Evolutionary conservation across 2,329 filamentous ascomycete species (phyloP).

Genomic region (Exophiala phaeomuriformis): DNA sequence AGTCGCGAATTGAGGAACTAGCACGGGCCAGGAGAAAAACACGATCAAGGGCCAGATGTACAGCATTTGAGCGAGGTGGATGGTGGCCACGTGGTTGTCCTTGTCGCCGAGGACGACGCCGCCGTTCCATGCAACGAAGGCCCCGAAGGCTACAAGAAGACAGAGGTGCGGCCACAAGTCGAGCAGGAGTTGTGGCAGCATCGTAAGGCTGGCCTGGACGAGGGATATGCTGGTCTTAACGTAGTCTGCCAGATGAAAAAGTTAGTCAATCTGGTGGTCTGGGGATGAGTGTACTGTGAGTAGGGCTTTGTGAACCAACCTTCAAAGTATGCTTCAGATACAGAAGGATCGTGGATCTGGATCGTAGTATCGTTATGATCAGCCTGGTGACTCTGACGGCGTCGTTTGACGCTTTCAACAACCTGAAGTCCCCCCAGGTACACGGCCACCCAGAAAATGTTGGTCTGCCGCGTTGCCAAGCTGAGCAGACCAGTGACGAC

Average conservation of each 20-base stretch:
- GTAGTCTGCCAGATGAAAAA: conserved; percentile 26
- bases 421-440: conserved; percentile 42
- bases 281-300: background rate
- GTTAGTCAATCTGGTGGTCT: conserved; percentile 1
- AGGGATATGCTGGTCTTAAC: conserved; percentile 50
- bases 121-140: conserved; percentile 79
- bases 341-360: conserved; percentile 45
- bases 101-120: conserved; percentile 96
- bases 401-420: conserved; percentile 29
- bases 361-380: too few species aligned
- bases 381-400: too few species aligned
- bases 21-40: conserved; percentile 81
- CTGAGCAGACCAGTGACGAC: conserved; percentile 57
- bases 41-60: conserved; percentile 87
- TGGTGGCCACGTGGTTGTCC: conserved; percentile 80
- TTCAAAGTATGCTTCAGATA: conserved; percentile 43
- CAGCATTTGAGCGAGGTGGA: conserved; percentile 86
- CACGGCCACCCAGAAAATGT: conserved; percentile 81
- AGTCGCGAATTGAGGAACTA: conserved; percentile 47
- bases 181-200: conserved; percentile 30
- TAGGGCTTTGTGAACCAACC: conserved; percentile 34
- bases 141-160: conserved; percentile 60
- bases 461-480: conserved; percentile 82
- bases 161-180: conserved; percentile 46
- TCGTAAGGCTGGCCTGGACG: conserved; percentile 44